Conservation (phyloP, 2,329 filamentous ascomycete species). For the Penicillium sp. region DNA sequence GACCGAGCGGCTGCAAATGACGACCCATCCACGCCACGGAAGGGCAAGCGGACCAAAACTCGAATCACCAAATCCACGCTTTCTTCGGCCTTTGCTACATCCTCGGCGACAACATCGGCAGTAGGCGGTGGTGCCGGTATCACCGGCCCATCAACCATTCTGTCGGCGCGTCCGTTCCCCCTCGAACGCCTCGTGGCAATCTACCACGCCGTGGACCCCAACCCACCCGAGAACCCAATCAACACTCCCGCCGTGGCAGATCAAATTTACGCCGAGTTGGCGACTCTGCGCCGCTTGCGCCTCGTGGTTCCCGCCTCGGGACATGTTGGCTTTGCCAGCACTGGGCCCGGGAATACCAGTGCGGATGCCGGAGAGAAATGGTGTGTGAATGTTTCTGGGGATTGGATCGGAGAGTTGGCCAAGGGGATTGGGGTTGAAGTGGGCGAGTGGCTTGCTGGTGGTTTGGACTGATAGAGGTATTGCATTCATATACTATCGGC, state of each 20-base stretch:
- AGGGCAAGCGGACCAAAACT: slow-evolving; percentile 33
- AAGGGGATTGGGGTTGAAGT: slow-evolving; percentile 42
- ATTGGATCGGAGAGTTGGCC: slow-evolving; percentile 43
- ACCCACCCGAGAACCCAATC: slow-evolving; percentile 37
- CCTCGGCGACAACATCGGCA: slow-evolving; percentile 33
- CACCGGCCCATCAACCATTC: slow-evolving; percentile 35
- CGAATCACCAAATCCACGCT: slow-evolving; percentile 39
- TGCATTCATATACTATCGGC: slow-evolving; percentile 1
- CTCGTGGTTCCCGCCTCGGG: slow-evolving; percentile 41
- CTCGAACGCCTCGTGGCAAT: slow-evolving; percentile 45
- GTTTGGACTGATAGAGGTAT: slow-evolving; percentile 26
- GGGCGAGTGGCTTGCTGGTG: slow-evolving; percentile 40
- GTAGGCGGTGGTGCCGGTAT: slow-evolving; percentile 26
- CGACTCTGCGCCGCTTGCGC: slow-evolving; percentile 42
- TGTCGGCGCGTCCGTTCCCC: slow-evolving; percentile 40
- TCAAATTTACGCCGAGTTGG: slow-evolving; percentile 41
- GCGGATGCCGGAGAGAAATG: slow-evolving; percentile 43
- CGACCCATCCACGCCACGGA: slow-evolving; percentile 28
- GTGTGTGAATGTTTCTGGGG: slow-evolving; percentile 43
- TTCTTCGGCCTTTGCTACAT: slow-evolving; percentile 35
- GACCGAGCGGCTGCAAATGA: slow-evolving; percentile 26
- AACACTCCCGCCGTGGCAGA: slow-evolving; percentile 37
- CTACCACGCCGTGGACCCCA: slow-evolving; percentile 43
- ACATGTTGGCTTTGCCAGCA: slow-evolving; percentile 26
- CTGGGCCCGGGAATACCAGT: slow-evolving; percentile 30